A percentile compares a stretch with the other conserved stretches of the same genome.
Conservation (phyloP, 306 rosid species). For the Dicorynia guianensis region DNA sequence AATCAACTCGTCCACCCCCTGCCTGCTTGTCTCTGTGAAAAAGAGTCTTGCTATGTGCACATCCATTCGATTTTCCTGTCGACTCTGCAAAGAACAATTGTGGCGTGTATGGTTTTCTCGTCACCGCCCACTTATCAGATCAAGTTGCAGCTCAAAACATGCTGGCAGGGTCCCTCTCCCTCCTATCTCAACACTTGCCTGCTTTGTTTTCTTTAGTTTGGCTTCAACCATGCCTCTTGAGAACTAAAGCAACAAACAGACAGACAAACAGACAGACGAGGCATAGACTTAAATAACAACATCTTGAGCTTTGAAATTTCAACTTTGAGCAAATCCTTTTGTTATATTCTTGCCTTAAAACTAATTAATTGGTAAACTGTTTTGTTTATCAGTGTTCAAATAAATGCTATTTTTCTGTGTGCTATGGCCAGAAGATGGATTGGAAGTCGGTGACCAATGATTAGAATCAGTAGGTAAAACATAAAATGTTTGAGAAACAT, state of each 20-base stretch:
- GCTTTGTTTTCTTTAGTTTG: not conserved
- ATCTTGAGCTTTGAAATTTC: not conserved
- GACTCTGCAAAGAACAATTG: too few species aligned
- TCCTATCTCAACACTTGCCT: not conserved
- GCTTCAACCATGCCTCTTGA: not conserved
- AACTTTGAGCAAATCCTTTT: not conserved
- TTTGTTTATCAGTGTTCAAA: too few species aligned
- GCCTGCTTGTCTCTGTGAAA: too few species aligned
- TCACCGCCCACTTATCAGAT: conserved; percentile 6
- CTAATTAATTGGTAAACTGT: too few species aligned
- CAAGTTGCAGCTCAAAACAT: not conserved
- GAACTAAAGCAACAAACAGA: too few species aligned
- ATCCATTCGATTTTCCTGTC: too few species aligned
- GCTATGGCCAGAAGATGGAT: too few species aligned
- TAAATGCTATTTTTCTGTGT: too few species aligned
- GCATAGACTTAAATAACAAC: too few species aligned
- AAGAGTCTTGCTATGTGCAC: too few species aligned
- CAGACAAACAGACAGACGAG: not conserved
- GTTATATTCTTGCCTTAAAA: not conserved
- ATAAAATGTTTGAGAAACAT: not conserved
- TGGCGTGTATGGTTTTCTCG: not conserved
- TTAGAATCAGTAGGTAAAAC: not conserved
- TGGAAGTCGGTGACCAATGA: too few species aligned
- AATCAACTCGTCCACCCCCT: too few species aligned
- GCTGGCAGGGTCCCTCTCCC: not conserved